Evolutionary conservation across 1,139 yeast species (phyloP).

Genomic region (Taphrina flavorubra): DNA sequence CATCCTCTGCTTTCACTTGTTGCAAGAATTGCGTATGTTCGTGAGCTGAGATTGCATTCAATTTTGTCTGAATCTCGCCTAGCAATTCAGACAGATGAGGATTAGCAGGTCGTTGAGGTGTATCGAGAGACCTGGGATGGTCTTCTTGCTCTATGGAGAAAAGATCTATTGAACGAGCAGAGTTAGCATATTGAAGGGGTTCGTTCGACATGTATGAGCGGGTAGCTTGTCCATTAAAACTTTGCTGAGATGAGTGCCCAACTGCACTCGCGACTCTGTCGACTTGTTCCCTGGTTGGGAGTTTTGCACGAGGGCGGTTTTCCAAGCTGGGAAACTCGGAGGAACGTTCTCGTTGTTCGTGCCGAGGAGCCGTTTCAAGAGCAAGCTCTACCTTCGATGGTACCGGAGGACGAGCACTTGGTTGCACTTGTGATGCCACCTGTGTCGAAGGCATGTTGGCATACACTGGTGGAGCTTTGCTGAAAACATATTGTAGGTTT

Average conservation of each 20-base stretch:
- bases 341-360: not conserved
- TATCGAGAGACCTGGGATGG: not conserved
- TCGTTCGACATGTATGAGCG: too few relatives aligned
- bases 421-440: not conserved
- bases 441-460: constrained; percentile 48
- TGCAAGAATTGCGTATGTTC: not conserved
- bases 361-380: not conserved
- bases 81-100: not conserved
- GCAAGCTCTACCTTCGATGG: not conserved
- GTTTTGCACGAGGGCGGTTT: too few relatives aligned
- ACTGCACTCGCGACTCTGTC: too few relatives aligned
- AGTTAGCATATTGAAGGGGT: too few relatives aligned
- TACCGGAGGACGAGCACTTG: not conserved
- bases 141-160: constrained; percentile 1
- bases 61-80: not conserved
- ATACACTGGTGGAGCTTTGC: constrained; percentile 60
- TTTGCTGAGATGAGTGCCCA: too few relatives aligned
- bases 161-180: not conserved
- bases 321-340: too few relatives aligned
- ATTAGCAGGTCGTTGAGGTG: not conserved
- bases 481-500: constrained; percentile 55
- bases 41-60: not conserved
- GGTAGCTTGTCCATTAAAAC: too few relatives aligned
- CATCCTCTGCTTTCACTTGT: not conserved
- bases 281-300: too few relatives aligned